These are phyloP conservation scores for Pseudohalonectria lignicola DNA, from an alignment of 2,329 filamentous ascomycete species.

Conservation along the genomic window DNA sequence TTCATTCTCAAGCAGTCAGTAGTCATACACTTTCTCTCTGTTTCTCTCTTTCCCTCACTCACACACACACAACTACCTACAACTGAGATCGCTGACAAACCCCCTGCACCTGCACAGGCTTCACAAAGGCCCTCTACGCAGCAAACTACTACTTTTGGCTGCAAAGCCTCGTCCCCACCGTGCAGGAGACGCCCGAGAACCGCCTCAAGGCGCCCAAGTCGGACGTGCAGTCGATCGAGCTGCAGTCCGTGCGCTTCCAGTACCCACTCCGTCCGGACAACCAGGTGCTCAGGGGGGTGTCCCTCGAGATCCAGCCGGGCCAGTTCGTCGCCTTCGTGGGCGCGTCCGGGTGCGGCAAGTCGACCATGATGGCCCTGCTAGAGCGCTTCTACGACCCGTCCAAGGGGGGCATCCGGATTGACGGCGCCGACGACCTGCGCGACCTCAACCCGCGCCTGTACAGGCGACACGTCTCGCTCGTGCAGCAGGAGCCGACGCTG, in stretches of 20 bases:
- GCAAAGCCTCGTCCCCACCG: constrained; percentile 25
- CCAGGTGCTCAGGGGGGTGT: constrained; percentile 29
- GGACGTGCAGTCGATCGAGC: constrained; percentile 24
- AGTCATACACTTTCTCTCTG: too few species aligned
- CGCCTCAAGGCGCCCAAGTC: constrained; percentile 20
- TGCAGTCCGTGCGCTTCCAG: constrained; percentile 48
- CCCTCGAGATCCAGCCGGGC: constrained; percentile 25
- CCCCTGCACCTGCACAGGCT: too few species aligned
- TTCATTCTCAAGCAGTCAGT: constrained; percentile 36
- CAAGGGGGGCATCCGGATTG: constrained; percentile 32
- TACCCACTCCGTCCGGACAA: constrained; percentile 40
- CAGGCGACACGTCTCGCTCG: constrained; percentile 39
- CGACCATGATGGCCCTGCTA: constrained; percentile 44
- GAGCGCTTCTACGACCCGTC: constrained; percentile 32
- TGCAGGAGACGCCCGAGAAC: constrained; percentile 29
- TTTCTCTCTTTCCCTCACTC: too few species aligned
- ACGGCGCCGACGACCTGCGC: constrained; percentile 3
- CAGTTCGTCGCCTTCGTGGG: constrained; percentile 45
- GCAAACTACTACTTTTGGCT: constrained; percentile 42
- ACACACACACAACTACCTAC: too few species aligned
- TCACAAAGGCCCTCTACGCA: constrained; percentile 37
- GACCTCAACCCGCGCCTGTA: constrained; percentile 36
- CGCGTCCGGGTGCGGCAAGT: constrained; percentile 47
- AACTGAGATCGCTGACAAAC: too few species aligned
- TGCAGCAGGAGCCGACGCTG: constrained; percentile 45